phyloP scores from a whole-genome alignment of 2,329 filamentous ascomycete species.

The Aspergillus intermedius region DNA sequence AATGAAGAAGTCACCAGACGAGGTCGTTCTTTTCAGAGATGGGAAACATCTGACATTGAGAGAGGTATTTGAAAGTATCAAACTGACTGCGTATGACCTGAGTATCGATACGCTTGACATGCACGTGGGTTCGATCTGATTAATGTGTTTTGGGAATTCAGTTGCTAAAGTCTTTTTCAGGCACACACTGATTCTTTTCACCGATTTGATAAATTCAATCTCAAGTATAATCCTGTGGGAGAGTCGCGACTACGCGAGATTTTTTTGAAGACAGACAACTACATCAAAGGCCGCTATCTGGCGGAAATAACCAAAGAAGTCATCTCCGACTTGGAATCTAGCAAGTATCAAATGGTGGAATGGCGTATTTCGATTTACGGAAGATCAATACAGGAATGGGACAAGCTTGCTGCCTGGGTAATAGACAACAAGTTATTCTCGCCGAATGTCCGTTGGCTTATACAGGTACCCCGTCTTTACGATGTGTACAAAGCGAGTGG shows the following conservation, averaged over 20 bases:
- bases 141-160: neutral
- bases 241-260: conserved; percentile 96
- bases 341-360: conserved; percentile 99
- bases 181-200: conserved; percentile 98
- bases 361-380: conserved; percentile 99
- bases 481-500: conserved; percentile 90
- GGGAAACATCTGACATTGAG: conserved; percentile 83
- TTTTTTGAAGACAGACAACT: conserved; percentile 97
- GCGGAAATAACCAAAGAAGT: conserved; percentile 98
- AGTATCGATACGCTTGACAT: conserved; percentile 98
- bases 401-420: conserved; percentile 94
- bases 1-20: conserved; percentile 96
- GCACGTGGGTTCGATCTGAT: conserved; percentile 60
- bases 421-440: conserved; percentile 97
- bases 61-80: conserved; percentile 96
- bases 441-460: conserved; percentile 93
- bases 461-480: conserved; percentile 89
- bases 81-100: conserved; percentile 91
- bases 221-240: conserved; percentile 97
- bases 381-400: conserved; percentile 88
- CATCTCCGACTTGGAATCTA: conserved; percentile 91
- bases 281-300: conserved; percentile 89
- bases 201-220: conserved; percentile 98
- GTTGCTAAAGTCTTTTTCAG: conserved; percentile 34
- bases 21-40: conserved; percentile 86